Conservation (phyloP, 2,329 filamentous ascomycete species). For the Calonectria montana region DNA sequence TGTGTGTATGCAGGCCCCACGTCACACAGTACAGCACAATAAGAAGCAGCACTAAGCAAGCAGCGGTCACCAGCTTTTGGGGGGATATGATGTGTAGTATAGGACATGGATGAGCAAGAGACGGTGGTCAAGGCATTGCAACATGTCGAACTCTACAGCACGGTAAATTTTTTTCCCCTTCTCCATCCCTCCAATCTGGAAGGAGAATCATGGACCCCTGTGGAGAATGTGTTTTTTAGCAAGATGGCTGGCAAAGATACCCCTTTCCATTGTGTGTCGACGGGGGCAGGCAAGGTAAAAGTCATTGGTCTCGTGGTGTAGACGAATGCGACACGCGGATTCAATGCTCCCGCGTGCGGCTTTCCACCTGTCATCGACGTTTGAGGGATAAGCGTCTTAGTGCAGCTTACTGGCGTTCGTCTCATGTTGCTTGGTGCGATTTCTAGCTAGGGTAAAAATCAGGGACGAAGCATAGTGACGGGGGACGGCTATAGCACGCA, state of each 20-base stretch:
- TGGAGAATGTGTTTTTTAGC: background rate
- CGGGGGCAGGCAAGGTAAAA: background rate
- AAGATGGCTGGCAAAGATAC: background rate
- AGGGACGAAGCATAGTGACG: background rate
- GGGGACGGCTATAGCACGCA: background rate
- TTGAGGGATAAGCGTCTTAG: background rate
- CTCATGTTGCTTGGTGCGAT: constrained; percentile 2
- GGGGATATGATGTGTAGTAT: constrained; percentile 23
- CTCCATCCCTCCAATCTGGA: background rate
- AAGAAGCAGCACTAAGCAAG: background rate
- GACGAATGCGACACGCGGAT: background rate
- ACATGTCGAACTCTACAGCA: background rate
- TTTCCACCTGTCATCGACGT: background rate
- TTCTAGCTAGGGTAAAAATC: background rate
- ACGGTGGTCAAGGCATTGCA: background rate
- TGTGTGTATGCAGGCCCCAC: background rate
- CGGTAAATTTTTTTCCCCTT: background rate
- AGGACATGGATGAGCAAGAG: constrained; percentile 9
- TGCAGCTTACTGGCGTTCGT: constrained; percentile 5
- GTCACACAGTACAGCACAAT: background rate
- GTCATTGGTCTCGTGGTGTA: background rate
- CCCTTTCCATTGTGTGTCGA: background rate
- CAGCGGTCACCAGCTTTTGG: background rate
- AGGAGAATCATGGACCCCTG: background rate
- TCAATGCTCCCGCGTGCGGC: background rate